Base-by-base conservation (phyloP, 73 alveolate species). In the Paramecium pentaurelia region DNA sequence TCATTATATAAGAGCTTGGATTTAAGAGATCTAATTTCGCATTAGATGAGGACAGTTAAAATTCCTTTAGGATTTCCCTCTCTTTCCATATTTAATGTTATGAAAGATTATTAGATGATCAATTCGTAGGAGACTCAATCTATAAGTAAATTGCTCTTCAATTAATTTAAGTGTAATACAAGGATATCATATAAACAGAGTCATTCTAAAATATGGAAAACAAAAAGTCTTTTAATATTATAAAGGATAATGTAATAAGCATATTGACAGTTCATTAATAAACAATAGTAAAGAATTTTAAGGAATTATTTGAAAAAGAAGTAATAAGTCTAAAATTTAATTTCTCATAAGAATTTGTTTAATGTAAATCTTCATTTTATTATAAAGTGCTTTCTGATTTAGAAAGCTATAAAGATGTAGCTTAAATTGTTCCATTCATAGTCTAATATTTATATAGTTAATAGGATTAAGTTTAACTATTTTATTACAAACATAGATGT, bases 291-390 rank as follows among this genome's bases (percentile, higher is more conserved):
- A 64, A 64, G 9, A 28, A 64, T 25, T 64, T 64, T 18, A 64
- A 64, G 28, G 84, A 64, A 16, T 64, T 64, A 64, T 64, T 64
- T 64, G 84, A 64, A 64, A 64, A 64, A 64, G 84, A 64, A 64
- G 84, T 64, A 64, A 64, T 20, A 32, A 64, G 84, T 64, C 84
- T 64, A 32, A 64, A 64, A 27, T 64, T 64, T 64, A 32, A 34
- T 64, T 64, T 64, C 47, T 64, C 84, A 11, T 9, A 28, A 32
- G 84, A 64, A 34, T 64, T 64, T 28, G 84, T 34, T 32, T 28
- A 64, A 64, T 64, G 84, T 64, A 64, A 28, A 11, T 32, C 47
- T 28, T 11, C 0, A 64, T 64, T 30, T 64, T 1, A 8, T 28
- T 7, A 49, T 28, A 28, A 5, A 64, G 84, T 64, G 10, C 47